Evolutionary conservation across 2,329 filamentous ascomycete genomes (phyloP), one percentile per base, ranked within the genome.

Genomic region (Aspergillus luchuensis): DNA sequence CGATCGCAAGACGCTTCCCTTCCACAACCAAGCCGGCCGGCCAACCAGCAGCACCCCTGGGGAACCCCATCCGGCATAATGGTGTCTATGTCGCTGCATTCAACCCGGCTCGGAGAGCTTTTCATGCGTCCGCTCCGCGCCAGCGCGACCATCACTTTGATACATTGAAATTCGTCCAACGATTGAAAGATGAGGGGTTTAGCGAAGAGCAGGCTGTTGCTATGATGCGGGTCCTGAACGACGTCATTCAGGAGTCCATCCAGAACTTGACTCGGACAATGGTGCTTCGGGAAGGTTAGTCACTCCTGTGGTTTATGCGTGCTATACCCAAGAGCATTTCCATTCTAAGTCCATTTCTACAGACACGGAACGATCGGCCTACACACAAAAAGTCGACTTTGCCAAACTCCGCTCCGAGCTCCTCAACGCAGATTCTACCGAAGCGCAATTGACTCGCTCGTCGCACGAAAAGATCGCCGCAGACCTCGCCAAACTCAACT

Each of bases 171-270:
- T 97, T 99, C 74, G 93, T 99, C 41, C 91, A 97, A 79, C 85
- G 91, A 56, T 82, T 99, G 43, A 89, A 94, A 76, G 87, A 87
- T 67, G 95, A 99, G 75, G 95, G 95, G 0, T 97, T 98, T 76
- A 97, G 92, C 23, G 94, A 98, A 76, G 90, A 93, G 68, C 95
- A 99, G 78, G 89, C 93, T 2, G 92, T 92, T 25, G 94, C 95
- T n/a, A 95, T 97, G 90, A 98, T 99, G 95, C 91, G 91, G 74
- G 91, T 98, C 6, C 82, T 99, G 41, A 93, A 92, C 78, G 93
- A 98, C 76, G 94, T 98, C 8, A 97, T 99, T 66, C 91, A 98
- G 76, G 95, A 99, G 79, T 96, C 91, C 74, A 98, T 99, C 69
- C 94, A 97, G 76, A 98, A 98, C 78, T 85, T 99, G 53, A 98